These are phyloP conservation scores for Fragilaria crotonensis DNA, from an alignment of 108 stramenopile genomes.

Conservation along the genomic window DNA sequence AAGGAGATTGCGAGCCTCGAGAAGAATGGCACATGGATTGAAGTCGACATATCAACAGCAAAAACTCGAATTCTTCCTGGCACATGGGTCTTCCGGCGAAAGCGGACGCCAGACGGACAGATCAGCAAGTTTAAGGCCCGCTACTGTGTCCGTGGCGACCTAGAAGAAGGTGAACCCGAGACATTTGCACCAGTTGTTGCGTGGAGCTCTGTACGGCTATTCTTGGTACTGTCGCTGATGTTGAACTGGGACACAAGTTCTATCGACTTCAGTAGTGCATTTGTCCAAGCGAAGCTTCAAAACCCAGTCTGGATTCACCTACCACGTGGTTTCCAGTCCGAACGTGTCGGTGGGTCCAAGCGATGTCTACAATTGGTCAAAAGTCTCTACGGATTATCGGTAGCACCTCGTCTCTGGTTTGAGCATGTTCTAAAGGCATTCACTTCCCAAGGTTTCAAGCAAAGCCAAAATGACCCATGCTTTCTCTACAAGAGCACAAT, in stretches of 20 bases:
- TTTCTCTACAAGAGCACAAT: neutral
- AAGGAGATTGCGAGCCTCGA: constrained; percentile 7
- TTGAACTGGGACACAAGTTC: constrained; percentile 2
- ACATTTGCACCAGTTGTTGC: too few species aligned
- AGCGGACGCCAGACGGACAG: constrained; percentile 30
- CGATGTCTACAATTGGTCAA: neutral
- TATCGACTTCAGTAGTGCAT: constrained; percentile 14
- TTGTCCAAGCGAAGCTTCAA: constrained; percentile 19
- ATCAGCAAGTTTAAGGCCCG: constrained; percentile 37
- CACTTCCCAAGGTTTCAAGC: neutral
- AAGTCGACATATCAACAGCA: constrained; percentile 3
- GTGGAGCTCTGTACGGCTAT: constrained; percentile 3
- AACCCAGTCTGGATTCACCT: too few species aligned
- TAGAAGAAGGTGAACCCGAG: too few species aligned
- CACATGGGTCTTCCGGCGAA: constrained; percentile 25
- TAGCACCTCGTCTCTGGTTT: neutral
- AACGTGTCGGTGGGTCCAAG: neutral
- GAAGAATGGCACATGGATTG: constrained; percentile 6
- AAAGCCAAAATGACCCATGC: neutral
- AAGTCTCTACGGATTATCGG: constrained; percentile 4
- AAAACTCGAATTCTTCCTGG: constrained; percentile 13
- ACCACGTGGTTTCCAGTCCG: too few species aligned
- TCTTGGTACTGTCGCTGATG: constrained; percentile 2
- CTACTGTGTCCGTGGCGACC: constrained; percentile 23
- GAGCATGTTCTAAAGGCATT: neutral